Evolutionary conservation across 1,139 yeast genomes (phyloP).

Genomic region (Protomyces lactucae-debilis): DNA sequence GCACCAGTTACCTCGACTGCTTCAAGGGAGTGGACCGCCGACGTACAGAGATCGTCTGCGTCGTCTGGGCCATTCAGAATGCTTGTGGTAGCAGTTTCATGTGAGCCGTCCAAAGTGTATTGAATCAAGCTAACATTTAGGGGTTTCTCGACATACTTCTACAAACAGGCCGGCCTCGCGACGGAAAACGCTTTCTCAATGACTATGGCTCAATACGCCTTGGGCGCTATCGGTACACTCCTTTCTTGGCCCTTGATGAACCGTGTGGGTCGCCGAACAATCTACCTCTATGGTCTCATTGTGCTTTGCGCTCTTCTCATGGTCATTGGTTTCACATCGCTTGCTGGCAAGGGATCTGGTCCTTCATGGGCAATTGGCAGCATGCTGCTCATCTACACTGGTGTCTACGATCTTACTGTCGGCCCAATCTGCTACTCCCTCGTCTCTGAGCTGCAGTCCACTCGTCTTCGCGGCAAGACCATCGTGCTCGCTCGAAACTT

Average conservation of each 20-base stretch:
- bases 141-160: slow-evolving; percentile 53
- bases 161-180: slow-evolving; percentile 49
- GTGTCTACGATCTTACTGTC: slow-evolving; percentile 49
- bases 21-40: slow-evolving; percentile 50
- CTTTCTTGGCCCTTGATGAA: slow-evolving; percentile 30
- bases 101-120: not conserved
- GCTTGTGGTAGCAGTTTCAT: slow-evolving; percentile 46
- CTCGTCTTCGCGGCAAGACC: slow-evolving; percentile 53
- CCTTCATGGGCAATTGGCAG: slow-evolving; percentile 41
- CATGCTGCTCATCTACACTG: slow-evolving; percentile 47
- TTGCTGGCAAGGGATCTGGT: slow-evolving; percentile 28
- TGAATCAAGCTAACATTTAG: slow-evolving; percentile 39
- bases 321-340: slow-evolving; percentile 45
- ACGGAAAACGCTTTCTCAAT: slow-evolving; percentile 38
- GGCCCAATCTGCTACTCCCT: slow-evolving; percentile 59
- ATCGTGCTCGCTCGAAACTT: slow-evolving; percentile 53
- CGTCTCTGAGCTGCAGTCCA: slow-evolving; percentile 55
- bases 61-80: slow-evolving; percentile 50
- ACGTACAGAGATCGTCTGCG: slow-evolving; percentile 53
- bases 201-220: slow-evolving; percentile 17
- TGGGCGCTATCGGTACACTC: slow-evolving; percentile 30
- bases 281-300: slow-evolving; percentile 34
- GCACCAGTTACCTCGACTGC: slow-evolving; percentile 47
- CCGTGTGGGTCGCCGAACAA: slow-evolving; percentile 31
- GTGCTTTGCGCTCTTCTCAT: slow-evolving; percentile 36